Evolutionary conservation across 1,284 basidiomycete genomes (phyloP), one percentile per base, ranked within the genome.

Genomic region (Malassezia caprae): DNA sequence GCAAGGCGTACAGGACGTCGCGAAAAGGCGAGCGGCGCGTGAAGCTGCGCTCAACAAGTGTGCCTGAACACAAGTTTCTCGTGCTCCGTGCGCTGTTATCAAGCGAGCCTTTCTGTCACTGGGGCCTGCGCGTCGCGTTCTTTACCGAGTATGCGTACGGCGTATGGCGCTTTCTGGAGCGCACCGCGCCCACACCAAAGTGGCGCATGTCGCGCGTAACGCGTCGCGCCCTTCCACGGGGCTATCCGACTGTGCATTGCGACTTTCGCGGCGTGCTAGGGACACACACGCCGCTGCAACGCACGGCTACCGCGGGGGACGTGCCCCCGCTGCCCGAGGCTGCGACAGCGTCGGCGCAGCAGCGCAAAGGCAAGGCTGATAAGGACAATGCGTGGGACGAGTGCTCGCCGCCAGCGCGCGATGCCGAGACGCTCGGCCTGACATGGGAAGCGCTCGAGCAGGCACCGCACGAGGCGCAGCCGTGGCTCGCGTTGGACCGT

Each of bases 241-340:
- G 51, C 4, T 67, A 62, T 23, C 67, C 65, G 3, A 17, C 49
- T 0, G 42, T 59, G 2, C 41, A 59, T 12, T 68, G 67, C 40
- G 69, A 72, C 58, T 73, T 73, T 54, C 27, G 41, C 7, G 69
- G 70, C 8, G 69, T 70, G 30, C 64, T 62, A 15, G 65, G 64
- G 17, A 56, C 57, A 26, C 53, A 63, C 15, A 17, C 15, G 40
- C 48, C 49, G 31, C 51, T 51, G 13, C 50, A 37, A n/a, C 48
- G 41, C 31, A 30, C n/a, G 28, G 19, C 40, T 11, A 45, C 24
- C 3, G n/a, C 35, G 15, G 48, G 23, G 7, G n/a, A 17, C 10
- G 15, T 17, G 32, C 23, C 31, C 11, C 21, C 10, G 24, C 50
- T 57, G n/a, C 49, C 49, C 13, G 55, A 57, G 32, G 50, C 49